Conservation (phyloP, 345 rosid genomes). For the Streptanthus diversifolius region DNA sequence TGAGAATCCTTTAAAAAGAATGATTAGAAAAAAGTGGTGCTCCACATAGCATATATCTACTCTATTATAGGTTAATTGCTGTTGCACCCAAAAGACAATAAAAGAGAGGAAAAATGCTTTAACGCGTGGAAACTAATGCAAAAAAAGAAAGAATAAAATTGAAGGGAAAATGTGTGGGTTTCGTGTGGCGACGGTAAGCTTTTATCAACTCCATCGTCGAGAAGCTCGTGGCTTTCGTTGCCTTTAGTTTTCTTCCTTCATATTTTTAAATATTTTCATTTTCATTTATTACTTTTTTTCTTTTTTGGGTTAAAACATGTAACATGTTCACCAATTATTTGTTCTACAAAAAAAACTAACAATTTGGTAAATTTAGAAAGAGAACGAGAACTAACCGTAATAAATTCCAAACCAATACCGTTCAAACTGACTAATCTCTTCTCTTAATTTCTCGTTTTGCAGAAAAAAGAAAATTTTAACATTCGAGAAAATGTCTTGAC, state of each 20-base stretch:
- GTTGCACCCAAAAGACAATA: background rate
- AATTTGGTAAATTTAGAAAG: constrained; percentile 23
- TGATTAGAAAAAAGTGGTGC: background rate
- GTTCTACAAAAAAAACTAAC: constrained; percentile 11
- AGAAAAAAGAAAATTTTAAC: background rate
- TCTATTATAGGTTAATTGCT: background rate
- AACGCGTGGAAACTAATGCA: background rate
- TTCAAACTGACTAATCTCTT: constrained; percentile 2
- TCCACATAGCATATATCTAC: background rate
- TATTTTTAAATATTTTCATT: background rate
- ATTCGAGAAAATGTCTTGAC: background rate
- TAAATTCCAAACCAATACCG: constrained; percentile 5
- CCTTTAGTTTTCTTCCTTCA: background rate
- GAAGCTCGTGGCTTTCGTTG: constrained; percentile 21
- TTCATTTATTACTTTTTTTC: constrained; percentile 4
- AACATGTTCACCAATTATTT: constrained; percentile 17
- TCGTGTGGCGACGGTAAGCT: background rate
- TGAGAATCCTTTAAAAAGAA: background rate
- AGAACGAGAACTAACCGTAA: constrained; percentile 27
- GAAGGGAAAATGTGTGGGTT: background rate
- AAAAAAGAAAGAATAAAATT: background rate
- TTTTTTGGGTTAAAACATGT: constrained; percentile 22
- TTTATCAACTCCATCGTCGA: background rate
- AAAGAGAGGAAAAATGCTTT: background rate
- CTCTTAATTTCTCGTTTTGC: constrained; percentile 6